Percentiles rank a stretch among this genome's conserved stretches.
Conservation (phyloP, 768 basidiomycete genomes). For the Lyophyllum shimeji region DNA sequence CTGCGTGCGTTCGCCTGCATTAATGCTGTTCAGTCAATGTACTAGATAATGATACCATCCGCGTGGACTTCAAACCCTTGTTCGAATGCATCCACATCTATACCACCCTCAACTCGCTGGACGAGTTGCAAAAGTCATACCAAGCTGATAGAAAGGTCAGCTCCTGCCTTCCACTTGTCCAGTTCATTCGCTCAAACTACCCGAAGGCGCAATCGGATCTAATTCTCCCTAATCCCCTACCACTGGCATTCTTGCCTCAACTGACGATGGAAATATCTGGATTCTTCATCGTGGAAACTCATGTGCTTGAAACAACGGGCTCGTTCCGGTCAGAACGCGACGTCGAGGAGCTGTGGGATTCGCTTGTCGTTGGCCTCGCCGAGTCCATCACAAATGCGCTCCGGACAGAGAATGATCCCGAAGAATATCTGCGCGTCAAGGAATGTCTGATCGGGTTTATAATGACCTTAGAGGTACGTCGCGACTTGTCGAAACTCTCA, state of each 20-base stretch:
- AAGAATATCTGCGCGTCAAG: conserved; percentile 80
- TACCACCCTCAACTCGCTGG: conserved; percentile 84
- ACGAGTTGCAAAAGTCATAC: conserved; percentile 87
- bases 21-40: conserved; percentile 64
- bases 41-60: conserved; percentile 84
- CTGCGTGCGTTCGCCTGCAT: not conserved
- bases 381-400: conserved; percentile 74
- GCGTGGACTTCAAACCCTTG: conserved; percentile 91
- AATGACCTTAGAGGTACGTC: conserved; percentile 84
- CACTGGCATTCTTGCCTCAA: conserved; percentile 63
- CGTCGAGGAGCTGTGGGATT: conserved; percentile 95
- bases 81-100: conserved; percentile 98
- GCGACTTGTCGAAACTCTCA: not conserved
- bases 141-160: conserved; percentile 94
- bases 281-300: conserved; percentile 95
- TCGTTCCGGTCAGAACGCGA: conserved; percentile 89
- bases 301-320: conserved; percentile 86
- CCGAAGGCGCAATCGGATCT: conserved; percentile 92
- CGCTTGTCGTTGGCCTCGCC: conserved; percentile 71
- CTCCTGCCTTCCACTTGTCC: not conserved
- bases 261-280: conserved; percentile 94
- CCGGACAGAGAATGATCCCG: conserved; percentile 72
- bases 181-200: not conserved
- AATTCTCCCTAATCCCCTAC: conserved; percentile 78
- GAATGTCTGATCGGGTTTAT: conserved; percentile 83